Percentiles rank a stretch among this genome's conserved stretches.
These are phyloP conservation scores for Clonostachys rosea DNA, from an alignment of 2,329 filamentous ascomycete genomes.

Conservation along the genomic window DNA sequence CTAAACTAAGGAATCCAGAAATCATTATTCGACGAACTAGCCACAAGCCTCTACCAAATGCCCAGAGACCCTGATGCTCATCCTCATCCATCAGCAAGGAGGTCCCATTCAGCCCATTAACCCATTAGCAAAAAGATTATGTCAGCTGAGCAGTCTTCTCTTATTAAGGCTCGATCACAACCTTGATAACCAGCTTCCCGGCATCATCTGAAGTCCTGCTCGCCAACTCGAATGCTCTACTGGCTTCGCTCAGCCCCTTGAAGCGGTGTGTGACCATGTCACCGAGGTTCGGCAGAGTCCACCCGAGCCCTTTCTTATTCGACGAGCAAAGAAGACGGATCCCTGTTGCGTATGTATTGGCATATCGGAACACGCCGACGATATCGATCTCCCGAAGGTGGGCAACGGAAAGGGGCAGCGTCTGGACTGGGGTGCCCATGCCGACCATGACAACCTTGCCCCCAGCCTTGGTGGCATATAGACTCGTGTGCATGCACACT, in stretches of 20 bases:
- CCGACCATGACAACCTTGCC: constrained; percentile 73
- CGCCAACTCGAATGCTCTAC: constrained; percentile 66
- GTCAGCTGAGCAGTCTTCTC: too few relatives aligned
- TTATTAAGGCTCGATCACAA: constrained; percentile 50
- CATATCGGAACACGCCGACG: constrained; percentile 73
- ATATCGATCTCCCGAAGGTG: constrained; percentile 74
- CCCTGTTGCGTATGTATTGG: constrained; percentile 70
- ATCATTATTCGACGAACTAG: too few relatives aligned
- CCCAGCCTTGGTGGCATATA: constrained; percentile 66
- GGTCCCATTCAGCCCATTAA: too few relatives aligned
- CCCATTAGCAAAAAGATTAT: too few relatives aligned
- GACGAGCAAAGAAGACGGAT: constrained; percentile 54
- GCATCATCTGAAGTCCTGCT: constrained; percentile 62
- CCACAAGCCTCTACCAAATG: too few relatives aligned
- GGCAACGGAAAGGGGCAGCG: constrained; percentile 66
- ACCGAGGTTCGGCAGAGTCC: constrained; percentile 56
- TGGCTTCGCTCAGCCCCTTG: constrained; percentile 57
- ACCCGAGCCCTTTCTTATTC: constrained; percentile 26
- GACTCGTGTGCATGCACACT: constrained; percentile 68
- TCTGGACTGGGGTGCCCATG: constrained; percentile 75
- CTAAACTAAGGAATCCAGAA: too few relatives aligned
- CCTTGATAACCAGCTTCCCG: constrained; percentile 68
- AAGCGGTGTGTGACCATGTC: constrained; percentile 72
- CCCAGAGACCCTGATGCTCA: too few relatives aligned
- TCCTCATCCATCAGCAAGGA: too few relatives aligned